These are phyloP conservation scores for Coprinellus aureogranulatus DNA, from an alignment of 768 basidiomycete species.

Conservation along the genomic window DNA sequence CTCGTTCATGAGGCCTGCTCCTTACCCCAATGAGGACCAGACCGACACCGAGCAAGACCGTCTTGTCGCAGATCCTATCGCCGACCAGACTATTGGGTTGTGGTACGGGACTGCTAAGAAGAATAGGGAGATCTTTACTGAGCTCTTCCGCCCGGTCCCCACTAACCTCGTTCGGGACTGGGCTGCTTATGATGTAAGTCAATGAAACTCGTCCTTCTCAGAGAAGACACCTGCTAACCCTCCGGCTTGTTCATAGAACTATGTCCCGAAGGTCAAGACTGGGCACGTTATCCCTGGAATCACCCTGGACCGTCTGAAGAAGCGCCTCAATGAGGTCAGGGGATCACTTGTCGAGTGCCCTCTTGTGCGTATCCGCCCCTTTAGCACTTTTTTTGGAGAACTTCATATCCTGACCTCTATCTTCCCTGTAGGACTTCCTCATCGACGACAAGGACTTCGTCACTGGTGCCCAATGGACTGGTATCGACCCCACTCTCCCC, in stretches of 20 bases:
- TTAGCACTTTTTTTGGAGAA: constrained; percentile 3
- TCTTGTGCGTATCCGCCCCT: constrained; percentile 43
- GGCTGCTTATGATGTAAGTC: constrained; percentile 71
- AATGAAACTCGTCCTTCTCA: no score
- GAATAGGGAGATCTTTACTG: constrained; percentile 85
- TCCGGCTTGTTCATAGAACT: constrained; percentile 49
- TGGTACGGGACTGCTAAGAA: constrained; percentile 70
- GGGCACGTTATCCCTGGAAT: constrained; percentile 78
- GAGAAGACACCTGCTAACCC: no score
- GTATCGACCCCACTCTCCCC: constrained; percentile 73
- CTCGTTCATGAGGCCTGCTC: constrained; percentile 80
- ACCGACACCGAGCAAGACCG: constrained; percentile 55
- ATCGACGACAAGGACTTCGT: constrained; percentile 76
- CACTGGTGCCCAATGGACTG: constrained; percentile 68
- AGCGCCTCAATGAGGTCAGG: constrained; percentile 63
- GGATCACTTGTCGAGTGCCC: constrained; percentile 78
- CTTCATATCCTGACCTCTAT: constrained; percentile 10
- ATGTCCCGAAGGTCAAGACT: constrained; percentile 71
- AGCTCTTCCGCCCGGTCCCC: constrained; percentile 84
- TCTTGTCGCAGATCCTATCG: constrained; percentile 76
- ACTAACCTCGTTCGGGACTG: constrained; percentile 78
- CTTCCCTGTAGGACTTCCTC: constrained; percentile 65
- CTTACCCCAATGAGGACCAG: constrained; percentile 67
- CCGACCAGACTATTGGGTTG: constrained; percentile 54
- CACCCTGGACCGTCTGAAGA: constrained; percentile 69